phyloP scores from a whole-genome alignment of 176 grass and related monocot genomes.

The Metroxylon sagu region DNA sequence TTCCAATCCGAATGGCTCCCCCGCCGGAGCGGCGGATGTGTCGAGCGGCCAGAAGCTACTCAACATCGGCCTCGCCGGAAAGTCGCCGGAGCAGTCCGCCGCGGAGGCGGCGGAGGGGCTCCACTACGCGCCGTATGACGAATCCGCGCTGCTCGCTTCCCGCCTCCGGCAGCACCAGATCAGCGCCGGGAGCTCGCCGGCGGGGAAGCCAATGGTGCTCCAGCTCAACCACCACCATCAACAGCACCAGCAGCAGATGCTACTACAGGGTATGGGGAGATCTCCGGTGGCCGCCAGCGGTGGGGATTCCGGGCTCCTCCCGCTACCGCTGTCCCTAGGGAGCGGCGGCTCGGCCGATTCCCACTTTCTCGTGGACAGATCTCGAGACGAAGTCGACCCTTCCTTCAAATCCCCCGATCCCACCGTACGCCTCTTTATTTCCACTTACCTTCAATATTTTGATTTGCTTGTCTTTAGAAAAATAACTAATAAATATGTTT shows the following conservation, averaged over 20 bases:
- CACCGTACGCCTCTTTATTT: conserved; percentile 24
- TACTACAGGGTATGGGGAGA: conserved; percentile 41
- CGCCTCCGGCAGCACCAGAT: conserved; percentile 83
- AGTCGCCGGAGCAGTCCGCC: neutral
- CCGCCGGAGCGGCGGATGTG: no score
- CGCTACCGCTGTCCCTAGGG: conserved; percentile 11
- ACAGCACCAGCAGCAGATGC: conserved; percentile 12
- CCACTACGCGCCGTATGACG: conserved; percentile 36
- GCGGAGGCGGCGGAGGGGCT: neutral
- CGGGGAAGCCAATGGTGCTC: conserved; percentile 53
- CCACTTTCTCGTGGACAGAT: neutral
- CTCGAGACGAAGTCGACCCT: conserved; percentile 52
- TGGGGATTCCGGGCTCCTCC: conserved; percentile 12
- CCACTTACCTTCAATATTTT: conserved; percentile 18
- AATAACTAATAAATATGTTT: neutral
- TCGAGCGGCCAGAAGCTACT: neutral
- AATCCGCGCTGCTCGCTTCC: conserved; percentile 48
- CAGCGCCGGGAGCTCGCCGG: conserved; percentile 32
- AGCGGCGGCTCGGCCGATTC: conserved; percentile 12
- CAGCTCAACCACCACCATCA: conserved; percentile 40
- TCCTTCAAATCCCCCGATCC: conserved; percentile 58
- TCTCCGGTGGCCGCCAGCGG: conserved; percentile 25
- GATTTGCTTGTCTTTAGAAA: conserved; percentile 1
- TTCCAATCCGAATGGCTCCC: no score
- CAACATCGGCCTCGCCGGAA: neutral